A percentile compares a stretch with the other conserved stretches of the same genome.
Conservation (phyloP, 2,329 filamentous ascomycete species). For the Talaromyces sp. region DNA sequence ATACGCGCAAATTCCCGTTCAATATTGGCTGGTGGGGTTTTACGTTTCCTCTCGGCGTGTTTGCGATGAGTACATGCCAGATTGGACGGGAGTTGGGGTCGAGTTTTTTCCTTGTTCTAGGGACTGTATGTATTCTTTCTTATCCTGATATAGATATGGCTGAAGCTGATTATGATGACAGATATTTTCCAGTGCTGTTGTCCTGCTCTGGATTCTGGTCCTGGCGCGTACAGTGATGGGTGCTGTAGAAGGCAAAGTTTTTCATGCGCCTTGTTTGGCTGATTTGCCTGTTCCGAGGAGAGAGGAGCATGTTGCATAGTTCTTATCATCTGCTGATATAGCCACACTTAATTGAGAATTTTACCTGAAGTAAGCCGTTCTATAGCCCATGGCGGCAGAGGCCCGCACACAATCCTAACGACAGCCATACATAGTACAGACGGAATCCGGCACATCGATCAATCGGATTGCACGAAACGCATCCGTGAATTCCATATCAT, state of each 20-base stretch:
- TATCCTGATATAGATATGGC: no score
- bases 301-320: not conserved
- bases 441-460: not conserved
- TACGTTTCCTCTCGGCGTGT: constrained; percentile 59
- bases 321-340: not conserved
- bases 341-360: not conserved
- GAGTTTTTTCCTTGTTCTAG: constrained; percentile 55
- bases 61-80: constrained; percentile 45
- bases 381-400: not conserved
- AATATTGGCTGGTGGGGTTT: constrained; percentile 65
- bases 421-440: not conserved
- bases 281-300: constrained; percentile 26
- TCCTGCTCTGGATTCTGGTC: constrained; percentile 56
- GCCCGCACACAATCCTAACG: not conserved
- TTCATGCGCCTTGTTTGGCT: constrained; percentile 54
- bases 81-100: constrained; percentile 53
- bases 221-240: constrained; percentile 49
- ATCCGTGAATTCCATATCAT: not conserved
- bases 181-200: constrained; percentile 49
- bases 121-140: constrained; percentile 36
- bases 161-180: not conserved
- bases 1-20: constrained; percentile 50
- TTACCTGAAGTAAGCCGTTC: not conserved
- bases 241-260: constrained; percentile 49
- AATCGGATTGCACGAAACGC: not conserved